Evolutionary conservation across 768 basidiomycete species (phyloP), one percentile per base, ranked within the genome.

Genomic region (Agaricus subrufescens): DNA sequence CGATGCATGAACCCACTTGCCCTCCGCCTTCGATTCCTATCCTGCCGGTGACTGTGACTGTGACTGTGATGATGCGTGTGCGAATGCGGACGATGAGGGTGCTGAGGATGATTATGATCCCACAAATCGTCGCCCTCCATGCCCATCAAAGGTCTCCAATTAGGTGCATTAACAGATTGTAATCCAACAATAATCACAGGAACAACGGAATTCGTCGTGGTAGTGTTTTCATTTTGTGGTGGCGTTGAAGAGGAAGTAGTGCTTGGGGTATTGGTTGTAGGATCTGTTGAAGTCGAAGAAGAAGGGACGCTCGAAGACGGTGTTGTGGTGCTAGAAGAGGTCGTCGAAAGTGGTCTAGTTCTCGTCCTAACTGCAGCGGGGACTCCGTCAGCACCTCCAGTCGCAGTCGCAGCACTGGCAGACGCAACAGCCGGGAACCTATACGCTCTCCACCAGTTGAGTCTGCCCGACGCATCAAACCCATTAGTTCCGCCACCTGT

Each of bases 371-470:
- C 43, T 12, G 25, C 43, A 44, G 43, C 19, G 54, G 48, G 50
- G 63, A 49, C 48, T 65, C 23, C 3, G 56, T 51, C 38, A 34
- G 34, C 34, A 34, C 34, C 34, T 34, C 56, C 12, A 30, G 44
- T 38, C 19, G 46, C 27, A 46, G 14, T 10, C 9, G n/a, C 19
- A 46, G 45, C n/a, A 19, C 45, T 51, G 45, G 75, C 67, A 56
- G 75, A 61, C 23, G 61, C 58, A 68, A 90, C 85, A 39, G 88
- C 77, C 7, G 86, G 87, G 73, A 91, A 91, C n/a, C 89, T 81
- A 65, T 90, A 90, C 62, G 90, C 69, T 54, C 89, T 75, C 90
- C 90, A 91, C 83, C 89, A 88, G 64, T 91, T 91, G 56, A 91
- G 78, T 15, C 79, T 67, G 11, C 74, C 76, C 43, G 70, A 65